phyloP scores from a whole-genome alignment of 805 yeast genomes.

The Zygotorulaspora chibaensis region DNA sequence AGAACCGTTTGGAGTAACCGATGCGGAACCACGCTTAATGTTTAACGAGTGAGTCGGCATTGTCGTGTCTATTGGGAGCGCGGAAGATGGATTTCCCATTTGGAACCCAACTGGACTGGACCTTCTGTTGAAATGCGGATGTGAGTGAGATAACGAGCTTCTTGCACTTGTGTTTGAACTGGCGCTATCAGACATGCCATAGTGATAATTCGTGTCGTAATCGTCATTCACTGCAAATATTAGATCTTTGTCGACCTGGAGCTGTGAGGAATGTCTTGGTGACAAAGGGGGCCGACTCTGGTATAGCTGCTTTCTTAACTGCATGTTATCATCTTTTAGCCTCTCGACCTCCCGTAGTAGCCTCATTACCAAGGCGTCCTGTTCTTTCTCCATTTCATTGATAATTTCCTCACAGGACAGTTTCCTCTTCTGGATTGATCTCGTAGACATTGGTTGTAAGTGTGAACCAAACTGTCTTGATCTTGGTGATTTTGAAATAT shows the following conservation, averaged over 20 bases:
- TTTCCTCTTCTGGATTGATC: constrained; percentile 12
- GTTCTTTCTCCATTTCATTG: constrained; percentile 60
- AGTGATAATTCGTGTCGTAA: constrained; percentile 8
- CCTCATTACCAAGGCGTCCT: constrained; percentile 56
- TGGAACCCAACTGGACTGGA: constrained; percentile 5
- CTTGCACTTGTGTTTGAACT: constrained; percentile 3
- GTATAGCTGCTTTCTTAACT: constrained; percentile 29
- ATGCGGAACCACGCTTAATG: constrained; percentile 8
- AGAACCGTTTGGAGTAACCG: constrained; percentile 5
- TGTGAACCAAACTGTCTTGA: constrained; percentile 10
- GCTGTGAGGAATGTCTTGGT: constrained; percentile 2
- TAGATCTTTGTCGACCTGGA: constrained; percentile 4
- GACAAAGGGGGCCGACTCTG: neutral
- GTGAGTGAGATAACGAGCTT: constrained; percentile 6
- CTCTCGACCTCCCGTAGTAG: constrained; percentile 49
- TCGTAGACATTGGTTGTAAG: constrained; percentile 11
- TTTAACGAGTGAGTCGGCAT: constrained; percentile 8
- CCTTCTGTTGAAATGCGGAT: constrained; percentile 9
- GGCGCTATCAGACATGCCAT: constrained; percentile 2
- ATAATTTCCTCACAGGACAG: constrained; percentile 44
- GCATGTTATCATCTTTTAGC: constrained; percentile 46
- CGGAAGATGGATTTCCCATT: neutral
- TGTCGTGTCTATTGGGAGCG: constrained; percentile 9
- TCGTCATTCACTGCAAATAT: constrained; percentile 1
- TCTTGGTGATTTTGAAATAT: neutral